Evolutionary conservation across 129 eudicot genomes (phyloP).

Genomic region (Chrysanthemum makinoi): DNA sequence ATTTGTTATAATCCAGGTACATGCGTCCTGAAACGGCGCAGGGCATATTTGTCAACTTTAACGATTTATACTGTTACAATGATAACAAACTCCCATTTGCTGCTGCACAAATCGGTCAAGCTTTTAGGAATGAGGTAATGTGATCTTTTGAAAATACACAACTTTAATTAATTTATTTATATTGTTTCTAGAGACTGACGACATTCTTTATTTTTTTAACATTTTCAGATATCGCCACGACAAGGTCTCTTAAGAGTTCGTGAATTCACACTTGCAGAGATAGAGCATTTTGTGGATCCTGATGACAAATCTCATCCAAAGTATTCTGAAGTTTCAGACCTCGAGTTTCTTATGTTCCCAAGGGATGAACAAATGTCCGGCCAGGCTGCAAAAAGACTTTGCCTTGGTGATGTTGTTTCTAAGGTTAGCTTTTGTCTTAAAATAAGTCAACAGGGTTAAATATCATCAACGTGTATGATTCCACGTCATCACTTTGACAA

Average conservation of each 20-base stretch:
- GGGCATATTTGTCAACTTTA: conserved; percentile 83
- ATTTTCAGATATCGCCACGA: conserved; percentile 58
- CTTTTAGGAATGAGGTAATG: conserved; percentile 60
- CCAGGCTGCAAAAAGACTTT: conserved; percentile 41
- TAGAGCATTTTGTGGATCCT: conserved; percentile 69
- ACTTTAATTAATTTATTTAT: too few species aligned
- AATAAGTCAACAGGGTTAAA: too few species aligned
- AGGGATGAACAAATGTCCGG: conserved; percentile 64
- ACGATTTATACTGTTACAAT: conserved; percentile 87
- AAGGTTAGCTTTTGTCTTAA: conserved; percentile 27
- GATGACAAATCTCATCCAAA: conserved; percentile 61
- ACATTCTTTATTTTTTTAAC: not conserved
- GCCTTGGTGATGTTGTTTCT: conserved; percentile 56
- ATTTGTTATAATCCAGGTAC: conserved; percentile 42
- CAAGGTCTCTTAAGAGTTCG: conserved; percentile 68
- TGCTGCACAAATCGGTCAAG: conserved; percentile 98
- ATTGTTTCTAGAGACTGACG: not conserved
- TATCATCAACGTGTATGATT: too few species aligned
- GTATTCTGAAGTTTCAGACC: conserved; percentile 50
- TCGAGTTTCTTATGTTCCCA: conserved; percentile 66
- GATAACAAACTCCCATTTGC: conserved; percentile 97
- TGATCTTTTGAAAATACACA: conserved; percentile 2
- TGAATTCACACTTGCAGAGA: conserved; percentile 70
- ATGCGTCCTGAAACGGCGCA: conserved; percentile 92
- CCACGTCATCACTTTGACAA: too few species aligned